phyloP scores from a whole-genome alignment of 768 basidiomycete genomes.

The Galerina marginata region DNA sequence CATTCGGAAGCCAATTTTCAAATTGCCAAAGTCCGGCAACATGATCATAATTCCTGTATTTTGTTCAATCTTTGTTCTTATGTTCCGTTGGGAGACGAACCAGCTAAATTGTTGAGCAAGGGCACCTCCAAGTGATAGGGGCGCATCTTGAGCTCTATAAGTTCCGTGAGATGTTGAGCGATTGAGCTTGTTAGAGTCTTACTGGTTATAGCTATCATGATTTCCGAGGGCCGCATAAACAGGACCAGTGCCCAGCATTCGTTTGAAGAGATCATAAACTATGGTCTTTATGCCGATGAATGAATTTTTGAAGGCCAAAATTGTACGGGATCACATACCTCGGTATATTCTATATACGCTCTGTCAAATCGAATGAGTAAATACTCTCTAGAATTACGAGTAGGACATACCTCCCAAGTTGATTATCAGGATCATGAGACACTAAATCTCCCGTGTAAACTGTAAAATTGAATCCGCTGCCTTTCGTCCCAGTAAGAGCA shows the following conservation, averaged over 20 bases:
- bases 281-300: conserved; percentile 50
- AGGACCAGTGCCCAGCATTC: conserved; percentile 66
- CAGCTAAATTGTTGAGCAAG: conserved; percentile 70
- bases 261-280: conserved; percentile 70
- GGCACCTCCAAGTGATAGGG: conserved; percentile 57
- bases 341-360: conserved; percentile 63
- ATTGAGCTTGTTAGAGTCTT: conserved; percentile 20
- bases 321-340: conserved; percentile 43
- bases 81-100: conserved; percentile 36
- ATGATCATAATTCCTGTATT: conserved; percentile 75
- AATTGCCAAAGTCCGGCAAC: conserved; percentile 73
- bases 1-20: conserved; percentile 69
- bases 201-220: conserved; percentile 78
- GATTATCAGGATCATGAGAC: conserved; percentile 70
- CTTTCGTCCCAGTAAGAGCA: conserved; percentile 61
- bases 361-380: conserved; percentile 36
- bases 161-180: neutral
- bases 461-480: conserved; percentile 66
- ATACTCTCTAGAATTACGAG: neutral
- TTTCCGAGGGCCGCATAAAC: conserved; percentile 80
- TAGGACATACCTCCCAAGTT: conserved; percentile 59
- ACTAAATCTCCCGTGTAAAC: conserved; percentile 79
- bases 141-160: conserved; percentile 62
- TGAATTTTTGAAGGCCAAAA: neutral
- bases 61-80: neutral